Base-by-base conservation (phyloP, 2,329 filamentous ascomycete genomes). In the Pseudogymnoascus pannorum region DNA sequence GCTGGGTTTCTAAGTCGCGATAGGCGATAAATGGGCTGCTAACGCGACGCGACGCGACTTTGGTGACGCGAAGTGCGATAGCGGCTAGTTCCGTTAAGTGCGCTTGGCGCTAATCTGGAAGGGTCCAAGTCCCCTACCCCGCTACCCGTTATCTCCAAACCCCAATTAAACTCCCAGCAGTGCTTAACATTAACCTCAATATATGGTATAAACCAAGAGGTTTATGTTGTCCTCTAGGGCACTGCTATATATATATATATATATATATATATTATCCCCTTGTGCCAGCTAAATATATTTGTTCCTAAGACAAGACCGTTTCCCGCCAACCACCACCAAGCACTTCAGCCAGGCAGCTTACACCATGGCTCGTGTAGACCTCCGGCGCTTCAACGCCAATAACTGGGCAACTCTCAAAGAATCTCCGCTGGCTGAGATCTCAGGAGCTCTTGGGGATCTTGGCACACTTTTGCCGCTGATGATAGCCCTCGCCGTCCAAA, bases 381-480 rank as follows among this genome's bases (percentile, higher is more conserved):
- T 72, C 29, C 67, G 66, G 26, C 68, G 63, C 9, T 60, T 68
- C 16, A 66, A 71, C 59, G 58, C 54, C 35, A 71, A 86, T 68
- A 88, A 88, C 75, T 70, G 83, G 64, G 71, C 75, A 22, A 85
- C 81, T 11, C 75, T 88, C 63, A 78, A 75, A 64, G 72, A 70
- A 20, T 78, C 81, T 58, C 83, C 86, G 64, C 75, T 88, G 14
- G 75, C 88, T 57, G 93, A 97, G 76, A 84, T 97, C 60, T 96
- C 93, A 1, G 93, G 93, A 59, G 89, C 92, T 0, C 81, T 91
- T 2, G 93, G 93, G 65, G 93, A 97, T 72, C 81, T 97, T 42
- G 93, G 93, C 65, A 97, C 93, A 2, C 83, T 96, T 29, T 83
- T 96, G 9, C 93, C 92, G 57, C 84, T 97, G 61, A 89, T 94